Evolutionary conservation across 2,329 filamentous ascomycete genomes (phyloP).

Genomic region (Neoascochyta sp.): DNA sequence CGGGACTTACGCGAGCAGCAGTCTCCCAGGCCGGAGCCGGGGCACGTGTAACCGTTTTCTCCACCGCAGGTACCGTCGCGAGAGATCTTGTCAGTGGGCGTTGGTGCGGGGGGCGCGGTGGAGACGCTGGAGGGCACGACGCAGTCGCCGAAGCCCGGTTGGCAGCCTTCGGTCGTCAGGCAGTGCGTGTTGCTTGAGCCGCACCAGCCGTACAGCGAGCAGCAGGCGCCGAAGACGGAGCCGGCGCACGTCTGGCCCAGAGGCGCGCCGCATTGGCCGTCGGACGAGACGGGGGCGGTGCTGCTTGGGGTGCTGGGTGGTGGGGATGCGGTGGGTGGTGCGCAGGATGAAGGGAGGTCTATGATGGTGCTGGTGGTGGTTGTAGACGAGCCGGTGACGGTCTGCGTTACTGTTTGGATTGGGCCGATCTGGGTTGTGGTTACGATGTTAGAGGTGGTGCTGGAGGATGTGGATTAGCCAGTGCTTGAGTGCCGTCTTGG

Average conservation of each 20-base stretch:
- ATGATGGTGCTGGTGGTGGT: constrained; percentile 3
- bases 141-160: constrained; percentile 24
- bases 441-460: too few relatives aligned
- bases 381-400: constrained; percentile 1
- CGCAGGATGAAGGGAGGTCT: constrained; percentile 2
- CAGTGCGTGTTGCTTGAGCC: constrained; percentile 24
- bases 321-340: constrained; percentile 2
- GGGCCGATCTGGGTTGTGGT: too few relatives aligned
- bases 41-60: constrained; percentile 10
- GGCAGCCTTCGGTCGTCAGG: constrained; percentile 20
- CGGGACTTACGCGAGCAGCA: constrained; percentile 13
- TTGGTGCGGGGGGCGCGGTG: constrained; percentile 4
- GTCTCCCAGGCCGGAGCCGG: constrained; percentile 13
- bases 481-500: constrained; percentile 4
- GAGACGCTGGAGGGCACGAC: constrained; percentile 3
- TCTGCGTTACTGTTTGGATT: constrained; percentile 6
- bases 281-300: constrained; percentile 3
- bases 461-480: constrained; percentile 1
- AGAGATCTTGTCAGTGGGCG: constrained; percentile 7
- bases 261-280: constrained; percentile 8
- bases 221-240: constrained; percentile 8
- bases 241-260: constrained; percentile 8
- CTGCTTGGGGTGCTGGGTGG: constrained; percentile 2
- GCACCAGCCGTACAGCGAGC: constrained; percentile 37
- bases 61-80: constrained; percentile 13